phyloP scores from a whole-genome alignment of 108 stramenopile genomes.

The Cyclotella baltica region DNA sequence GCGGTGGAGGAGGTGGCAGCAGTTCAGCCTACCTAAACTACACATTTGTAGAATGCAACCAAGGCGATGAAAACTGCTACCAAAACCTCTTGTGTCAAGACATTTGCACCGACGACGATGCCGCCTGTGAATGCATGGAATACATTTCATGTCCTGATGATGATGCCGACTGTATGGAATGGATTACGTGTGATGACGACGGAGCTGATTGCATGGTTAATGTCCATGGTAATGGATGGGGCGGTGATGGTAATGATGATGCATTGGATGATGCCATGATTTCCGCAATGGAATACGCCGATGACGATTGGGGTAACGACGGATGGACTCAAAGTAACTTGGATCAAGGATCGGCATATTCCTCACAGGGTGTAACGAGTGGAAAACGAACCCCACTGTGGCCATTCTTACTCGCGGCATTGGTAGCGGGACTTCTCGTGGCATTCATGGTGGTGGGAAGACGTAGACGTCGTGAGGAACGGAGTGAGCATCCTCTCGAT shows the following conservation, averaged over 20 bases:
- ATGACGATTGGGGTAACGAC: conserved; percentile 2
- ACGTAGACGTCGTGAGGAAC: conserved; percentile 4
- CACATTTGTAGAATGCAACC: background rate
- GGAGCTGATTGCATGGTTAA: background rate
- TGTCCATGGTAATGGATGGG: background rate
- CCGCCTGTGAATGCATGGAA: conserved; percentile 4
- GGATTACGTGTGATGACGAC: background rate
- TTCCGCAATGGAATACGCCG: background rate
- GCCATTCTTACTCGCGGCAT: conserved; percentile 22
- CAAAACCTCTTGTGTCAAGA: background rate
- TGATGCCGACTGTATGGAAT: background rate
- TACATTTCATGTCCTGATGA: background rate
- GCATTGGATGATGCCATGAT: background rate
- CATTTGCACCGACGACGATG: background rate
- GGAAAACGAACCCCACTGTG: background rate
- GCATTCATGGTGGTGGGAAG: conserved; percentile 20
- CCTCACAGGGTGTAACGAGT: background rate
- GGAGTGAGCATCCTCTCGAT: conserved; percentile 3
- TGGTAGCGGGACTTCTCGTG: conserved; percentile 14
- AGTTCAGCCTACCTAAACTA: background rate
- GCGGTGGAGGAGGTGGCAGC: background rate
- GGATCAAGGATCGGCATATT: background rate
- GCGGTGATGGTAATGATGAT: conserved; percentile 4
- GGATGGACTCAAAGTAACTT: conserved; percentile 5
- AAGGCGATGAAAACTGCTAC: conserved; percentile 8